Conservation (phyloP, 2,329 filamentous ascomycete species). For the Aspergillus neotritici region DNA sequence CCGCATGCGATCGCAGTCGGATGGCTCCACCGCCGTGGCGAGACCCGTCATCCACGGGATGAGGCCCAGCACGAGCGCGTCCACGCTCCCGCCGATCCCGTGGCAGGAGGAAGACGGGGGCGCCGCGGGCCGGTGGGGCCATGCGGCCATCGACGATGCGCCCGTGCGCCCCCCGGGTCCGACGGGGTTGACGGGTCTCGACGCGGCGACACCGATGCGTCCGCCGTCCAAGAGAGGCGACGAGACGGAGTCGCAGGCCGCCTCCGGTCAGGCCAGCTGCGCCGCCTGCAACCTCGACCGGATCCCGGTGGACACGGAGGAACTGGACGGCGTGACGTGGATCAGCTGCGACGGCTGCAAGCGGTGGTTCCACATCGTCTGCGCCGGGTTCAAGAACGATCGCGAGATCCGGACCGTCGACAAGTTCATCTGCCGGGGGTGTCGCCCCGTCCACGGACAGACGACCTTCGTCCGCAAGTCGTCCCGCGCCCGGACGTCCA, state of each 20-base stretch:
- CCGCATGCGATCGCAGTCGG: constrained; percentile 38
- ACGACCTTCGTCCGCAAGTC: constrained; percentile 65
- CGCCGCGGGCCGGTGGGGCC: constrained; percentile 12
- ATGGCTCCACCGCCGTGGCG: constrained; percentile 36
- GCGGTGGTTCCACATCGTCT: constrained; percentile 63
- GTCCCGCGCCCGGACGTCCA: constrained; percentile 57
- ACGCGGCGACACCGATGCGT: constrained; percentile 13
- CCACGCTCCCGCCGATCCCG: constrained; percentile 27
- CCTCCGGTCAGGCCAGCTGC: constrained; percentile 45
- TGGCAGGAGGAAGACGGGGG: constrained; percentile 28
- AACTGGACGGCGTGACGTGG: constrained; percentile 55
- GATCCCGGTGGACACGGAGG: constrained; percentile 45
- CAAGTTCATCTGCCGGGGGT: constrained; percentile 60
- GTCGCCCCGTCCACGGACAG: constrained; percentile 55
- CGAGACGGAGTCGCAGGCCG: constrained; percentile 21
- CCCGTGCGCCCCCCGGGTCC: constrained; percentile 8
- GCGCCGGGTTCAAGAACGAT: constrained; percentile 60
- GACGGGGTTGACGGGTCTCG: constrained; percentile 2
- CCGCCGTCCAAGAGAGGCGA: constrained; percentile 25
- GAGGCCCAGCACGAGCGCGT: constrained; percentile 36
- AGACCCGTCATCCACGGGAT: constrained; percentile 32
- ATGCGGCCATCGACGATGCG: constrained; percentile 7
- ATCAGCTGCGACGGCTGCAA: constrained; percentile 65
- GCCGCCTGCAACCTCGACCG: constrained; percentile 53
- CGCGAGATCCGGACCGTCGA: constrained; percentile 61